These are phyloP conservation scores for Aristolochia californica DNA, from an alignment of 164 flowering plant species.

Conservation along the genomic window DNA sequence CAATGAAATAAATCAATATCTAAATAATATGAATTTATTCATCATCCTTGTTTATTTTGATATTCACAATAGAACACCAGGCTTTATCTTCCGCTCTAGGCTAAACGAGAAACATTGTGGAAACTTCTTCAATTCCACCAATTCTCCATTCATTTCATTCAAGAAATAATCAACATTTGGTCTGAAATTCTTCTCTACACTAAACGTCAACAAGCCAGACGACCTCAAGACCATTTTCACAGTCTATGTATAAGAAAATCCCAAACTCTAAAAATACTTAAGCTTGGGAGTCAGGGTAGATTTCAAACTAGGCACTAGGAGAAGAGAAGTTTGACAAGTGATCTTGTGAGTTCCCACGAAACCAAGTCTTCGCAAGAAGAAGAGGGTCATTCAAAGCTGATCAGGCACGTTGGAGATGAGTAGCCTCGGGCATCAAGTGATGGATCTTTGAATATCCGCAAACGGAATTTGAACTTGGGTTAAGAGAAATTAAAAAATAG, in stretches of 20 bases:
- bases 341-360: slow-evolving; percentile 35
- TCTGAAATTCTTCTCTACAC: slow-evolving; percentile 44
- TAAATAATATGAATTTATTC: too few species aligned
- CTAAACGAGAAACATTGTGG: slow-evolving; percentile 87
- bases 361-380: slow-evolving; percentile 45
- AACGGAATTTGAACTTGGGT: slow-evolving; percentile 38
- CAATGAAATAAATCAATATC: too few species aligned
- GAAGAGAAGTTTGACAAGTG: slow-evolving; percentile 42
- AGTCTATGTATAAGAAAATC: slow-evolving; percentile 43
- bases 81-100: slow-evolving; percentile 68
- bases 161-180: slow-evolving; percentile 69
- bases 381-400: too few species aligned
- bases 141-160: slow-evolving; percentile 61
- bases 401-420: too few species aligned
- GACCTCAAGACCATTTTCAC: slow-evolving; percentile 61
- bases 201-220: slow-evolving; percentile 61
- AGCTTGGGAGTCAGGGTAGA: slow-evolving; percentile 55
- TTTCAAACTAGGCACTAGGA: too few species aligned
- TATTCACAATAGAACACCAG: too few species aligned
- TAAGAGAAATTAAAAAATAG: slow-evolving; percentile 56
- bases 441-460: too few species aligned
- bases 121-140: slow-evolving; percentile 55
- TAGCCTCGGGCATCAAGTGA: too few species aligned
- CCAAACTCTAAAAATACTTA: slow-evolving; percentile 42
- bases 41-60: too few species aligned